These are phyloP conservation scores for Candida nemodendra DNA, from an alignment of 805 yeast species.

Conservation along the genomic window DNA sequence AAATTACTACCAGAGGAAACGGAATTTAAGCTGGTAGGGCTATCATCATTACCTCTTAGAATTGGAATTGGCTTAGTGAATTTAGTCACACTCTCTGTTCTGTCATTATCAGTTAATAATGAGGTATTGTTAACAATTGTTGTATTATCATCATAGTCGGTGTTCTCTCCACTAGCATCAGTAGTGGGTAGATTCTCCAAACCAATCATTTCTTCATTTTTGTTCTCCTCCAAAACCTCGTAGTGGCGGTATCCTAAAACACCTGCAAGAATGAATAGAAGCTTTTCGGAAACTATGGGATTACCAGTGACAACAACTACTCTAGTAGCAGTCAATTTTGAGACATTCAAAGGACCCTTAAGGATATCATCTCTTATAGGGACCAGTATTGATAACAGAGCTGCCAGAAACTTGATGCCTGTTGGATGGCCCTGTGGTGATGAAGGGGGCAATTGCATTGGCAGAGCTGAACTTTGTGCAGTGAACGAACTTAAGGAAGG, in stretches of 20 bases:
- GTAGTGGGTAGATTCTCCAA: not conserved
- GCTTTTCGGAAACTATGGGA: conserved; percentile 54
- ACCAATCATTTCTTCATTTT: not conserved
- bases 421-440: conserved; percentile 2
- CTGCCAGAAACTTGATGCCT: conserved; percentile 42
- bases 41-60: conserved; percentile 9
- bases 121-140: conserved; percentile 2
- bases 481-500: conserved; percentile 4
- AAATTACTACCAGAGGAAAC: conserved; percentile 15
- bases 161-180: not conserved
- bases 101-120: not conserved
- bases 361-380: conserved; percentile 39
- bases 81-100: conserved; percentile 3
- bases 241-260: conserved; percentile 39
- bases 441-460: not conserved
- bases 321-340: conserved; percentile 34
- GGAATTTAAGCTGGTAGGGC: conserved; percentile 6
- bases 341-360: conserved; percentile 31
- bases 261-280: conserved; percentile 52
- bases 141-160: conserved; percentile 4
- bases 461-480: conserved; percentile 1
- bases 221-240: conserved; percentile 1
- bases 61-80: conserved; percentile 24
- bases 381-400: conserved; percentile 44
- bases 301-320: conserved; percentile 55